Evolutionary conservation across 805 yeast genomes (phyloP).

Genomic region (Hanseniaspora jakobsenii): DNA sequence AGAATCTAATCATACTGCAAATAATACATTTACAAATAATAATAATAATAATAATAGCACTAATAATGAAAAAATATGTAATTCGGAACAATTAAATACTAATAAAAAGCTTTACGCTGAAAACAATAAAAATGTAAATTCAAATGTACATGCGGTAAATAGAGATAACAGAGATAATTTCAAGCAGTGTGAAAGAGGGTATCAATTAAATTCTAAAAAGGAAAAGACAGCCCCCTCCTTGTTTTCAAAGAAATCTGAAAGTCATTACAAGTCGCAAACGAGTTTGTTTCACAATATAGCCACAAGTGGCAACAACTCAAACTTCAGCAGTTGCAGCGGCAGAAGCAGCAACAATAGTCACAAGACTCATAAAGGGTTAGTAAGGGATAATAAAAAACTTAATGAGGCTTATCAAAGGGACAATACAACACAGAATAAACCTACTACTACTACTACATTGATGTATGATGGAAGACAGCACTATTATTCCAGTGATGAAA

Average conservation of each 20-base stretch:
- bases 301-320: background rate
- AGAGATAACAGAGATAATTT: too few species aligned
- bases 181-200: background rate
- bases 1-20: background rate
- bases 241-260: constrained; percentile 1
- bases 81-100: too few species aligned
- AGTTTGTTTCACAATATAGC: constrained; percentile 7
- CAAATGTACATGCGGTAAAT: too few species aligned
- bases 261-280: background rate
- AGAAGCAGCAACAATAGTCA: background rate
- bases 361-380: background rate
- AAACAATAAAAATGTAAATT: too few species aligned
- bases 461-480: background rate
- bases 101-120: too few species aligned
- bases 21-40: background rate
- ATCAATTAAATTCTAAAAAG: background rate
- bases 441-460: too few species aligned
- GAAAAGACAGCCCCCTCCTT: background rate
- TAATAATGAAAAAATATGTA: too few species aligned
- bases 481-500: constrained; percentile 8
- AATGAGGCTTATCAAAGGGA: too few species aligned
- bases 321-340: background rate
- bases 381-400: background rate
- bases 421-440: too few species aligned
- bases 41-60: background rate